Percentiles rank a stretch among this genome's conserved stretches.
Evolutionary conservation across 345 rosid genomes (phyloP).

Genomic region (Ailanthus altissimus): DNA sequence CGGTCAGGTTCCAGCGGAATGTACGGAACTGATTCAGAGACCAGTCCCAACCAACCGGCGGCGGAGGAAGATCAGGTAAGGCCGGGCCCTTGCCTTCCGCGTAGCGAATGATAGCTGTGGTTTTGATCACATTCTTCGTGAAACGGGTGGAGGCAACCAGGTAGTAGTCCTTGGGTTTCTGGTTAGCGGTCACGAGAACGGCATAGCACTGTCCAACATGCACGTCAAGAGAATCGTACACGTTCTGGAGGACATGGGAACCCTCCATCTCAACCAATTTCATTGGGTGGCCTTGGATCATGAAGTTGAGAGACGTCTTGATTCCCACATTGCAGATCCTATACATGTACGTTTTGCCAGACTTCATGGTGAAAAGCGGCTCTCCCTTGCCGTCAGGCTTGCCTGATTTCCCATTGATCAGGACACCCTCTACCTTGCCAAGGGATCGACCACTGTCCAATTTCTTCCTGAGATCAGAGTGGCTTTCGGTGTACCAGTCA

Average conservation of each 20-base stretch:
- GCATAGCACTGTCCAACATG: conserved; percentile 65
- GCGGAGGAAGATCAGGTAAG: conserved; percentile 41
- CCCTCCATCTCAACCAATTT: conserved; percentile 81
- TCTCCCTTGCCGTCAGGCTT: conserved; percentile 34
- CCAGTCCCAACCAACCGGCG: conserved; percentile 74
- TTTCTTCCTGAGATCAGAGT: conserved; percentile 41
- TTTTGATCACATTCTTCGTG: conserved; percentile 35
- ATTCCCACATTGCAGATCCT: conserved; percentile 65
- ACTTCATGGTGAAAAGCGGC: conserved; percentile 62
- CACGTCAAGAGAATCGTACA: conserved; percentile 64
- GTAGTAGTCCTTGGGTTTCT: conserved; percentile 55
- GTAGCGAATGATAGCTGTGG: conserved; percentile 53
- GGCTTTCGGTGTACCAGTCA: conserved; percentile 69
- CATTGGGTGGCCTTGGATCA: conserved; percentile 69
- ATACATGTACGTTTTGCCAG: conserved; percentile 61
- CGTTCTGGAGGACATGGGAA: conserved; percentile 59
- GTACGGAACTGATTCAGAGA: conserved; percentile 76
- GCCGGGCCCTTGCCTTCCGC: conserved; percentile 39
- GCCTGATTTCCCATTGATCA: conserved; percentile 56
- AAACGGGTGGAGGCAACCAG: conserved; percentile 65
- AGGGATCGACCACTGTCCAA: conserved; percentile 61
- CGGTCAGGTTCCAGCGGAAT: conserved; percentile 75
- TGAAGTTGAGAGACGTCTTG: conserved; percentile 58
- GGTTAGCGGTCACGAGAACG: conserved; percentile 62
- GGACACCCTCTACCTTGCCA: conserved; percentile 54